These are phyloP conservation scores for Torulaspora indica DNA, from an alignment of 805 yeast genomes.

Conservation along the genomic window DNA sequence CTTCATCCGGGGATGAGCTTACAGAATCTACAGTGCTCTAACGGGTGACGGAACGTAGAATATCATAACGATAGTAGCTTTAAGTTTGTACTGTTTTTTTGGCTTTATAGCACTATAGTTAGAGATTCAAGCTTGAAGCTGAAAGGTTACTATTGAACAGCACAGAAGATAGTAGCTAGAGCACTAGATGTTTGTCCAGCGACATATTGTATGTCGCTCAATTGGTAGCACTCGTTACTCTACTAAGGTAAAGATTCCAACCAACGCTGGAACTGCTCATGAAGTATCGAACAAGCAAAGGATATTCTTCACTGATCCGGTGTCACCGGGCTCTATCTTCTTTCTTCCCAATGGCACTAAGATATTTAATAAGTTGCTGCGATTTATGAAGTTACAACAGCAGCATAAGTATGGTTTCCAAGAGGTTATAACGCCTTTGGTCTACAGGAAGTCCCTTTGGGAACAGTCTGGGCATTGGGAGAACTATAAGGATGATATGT, in stretches of 20 bases:
- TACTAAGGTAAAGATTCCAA: constrained; percentile 3
- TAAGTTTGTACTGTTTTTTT: background rate
- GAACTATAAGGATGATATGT: constrained; percentile 92
- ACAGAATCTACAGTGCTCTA: too few relatives aligned
- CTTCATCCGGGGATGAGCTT: constrained; percentile 42
- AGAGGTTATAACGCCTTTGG: constrained; percentile 89
- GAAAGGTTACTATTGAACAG: background rate
- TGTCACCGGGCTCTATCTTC: constrained; percentile 89
- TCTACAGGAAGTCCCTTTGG: constrained; percentile 81
- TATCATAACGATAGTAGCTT: background rate
- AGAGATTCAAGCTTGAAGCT: background rate
- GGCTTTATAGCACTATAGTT: background rate
- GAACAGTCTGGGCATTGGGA: constrained; percentile 94
- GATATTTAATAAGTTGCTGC: constrained; percentile 70
- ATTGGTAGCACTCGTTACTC: background rate
- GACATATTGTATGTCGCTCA: background rate
- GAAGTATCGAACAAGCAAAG: constrained; percentile 55
- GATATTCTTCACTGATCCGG: constrained; percentile 70
- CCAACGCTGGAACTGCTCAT: constrained; percentile 11
- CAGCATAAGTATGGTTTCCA: constrained; percentile 75
- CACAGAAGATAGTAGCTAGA: background rate
- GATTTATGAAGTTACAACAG: constrained; percentile 75
- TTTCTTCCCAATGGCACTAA: constrained; percentile 91
- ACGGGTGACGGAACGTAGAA: background rate
- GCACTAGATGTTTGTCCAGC: background rate